These are phyloP conservation scores for Striga asiatica DNA, from an alignment of 257 asterid genomes.

Conservation along the genomic window DNA sequence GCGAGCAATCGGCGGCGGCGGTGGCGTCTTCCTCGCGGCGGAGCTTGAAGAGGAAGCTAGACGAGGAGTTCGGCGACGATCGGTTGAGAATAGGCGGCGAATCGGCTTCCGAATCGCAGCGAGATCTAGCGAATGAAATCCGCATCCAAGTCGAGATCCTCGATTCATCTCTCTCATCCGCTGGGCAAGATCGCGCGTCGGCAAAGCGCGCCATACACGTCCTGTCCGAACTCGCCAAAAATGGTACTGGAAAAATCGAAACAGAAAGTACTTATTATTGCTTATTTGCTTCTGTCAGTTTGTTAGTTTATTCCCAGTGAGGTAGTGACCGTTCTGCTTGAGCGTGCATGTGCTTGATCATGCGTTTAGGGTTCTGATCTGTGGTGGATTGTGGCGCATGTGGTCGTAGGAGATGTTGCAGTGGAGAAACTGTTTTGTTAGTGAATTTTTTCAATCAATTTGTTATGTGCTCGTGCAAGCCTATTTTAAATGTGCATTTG, in stretches of 20 bases:
- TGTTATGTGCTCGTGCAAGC: neutral
- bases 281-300: neutral
- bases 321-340: no score
- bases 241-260: constrained; percentile 35
- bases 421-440: neutral
- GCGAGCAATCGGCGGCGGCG: constrained; percentile 47
- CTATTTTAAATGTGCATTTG: neutral
- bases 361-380: constrained; percentile 27
- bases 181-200: constrained; percentile 52
- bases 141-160: constrained; percentile 63
- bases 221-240: constrained; percentile 62
- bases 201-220: constrained; percentile 53
- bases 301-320: constrained; percentile 6
- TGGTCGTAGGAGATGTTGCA: constrained; percentile 1
- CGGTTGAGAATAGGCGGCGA: constrained; percentile 40
- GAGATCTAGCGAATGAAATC: constrained; percentile 56
- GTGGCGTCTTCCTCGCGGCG: constrained; percentile 35
- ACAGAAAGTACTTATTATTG: neutral
- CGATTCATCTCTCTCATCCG: constrained; percentile 27
- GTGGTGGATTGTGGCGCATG: constrained; percentile 12
- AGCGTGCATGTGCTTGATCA: constrained; percentile 22
- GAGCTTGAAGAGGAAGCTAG: constrained; percentile 80
- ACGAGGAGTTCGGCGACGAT: constrained; percentile 47
- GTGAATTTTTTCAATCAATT: neutral
- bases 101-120: constrained; percentile 40